phyloP scores from a whole-genome alignment of 495 filamentous ascomycete species.

The Chlorociboria aeruginascens region DNA sequence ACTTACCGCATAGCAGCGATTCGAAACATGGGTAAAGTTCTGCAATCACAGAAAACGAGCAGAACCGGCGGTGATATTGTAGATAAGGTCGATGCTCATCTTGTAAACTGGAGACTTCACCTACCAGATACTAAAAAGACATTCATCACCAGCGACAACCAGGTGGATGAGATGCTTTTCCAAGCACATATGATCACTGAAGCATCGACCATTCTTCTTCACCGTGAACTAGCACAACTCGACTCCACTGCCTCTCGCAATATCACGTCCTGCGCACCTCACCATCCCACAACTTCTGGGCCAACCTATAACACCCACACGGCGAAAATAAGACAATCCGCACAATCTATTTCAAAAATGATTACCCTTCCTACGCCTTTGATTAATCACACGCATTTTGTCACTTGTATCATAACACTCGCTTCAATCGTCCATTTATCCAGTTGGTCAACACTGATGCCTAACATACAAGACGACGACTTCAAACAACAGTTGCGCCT shows the following conservation, averaged over 20 bases:
- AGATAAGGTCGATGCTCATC: constrained; percentile 54
- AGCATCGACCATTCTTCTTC: constrained; percentile 59
- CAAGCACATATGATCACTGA: constrained; percentile 78
- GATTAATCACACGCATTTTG: constrained; percentile 73
- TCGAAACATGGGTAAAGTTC: constrained; percentile 63
- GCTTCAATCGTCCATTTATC: constrained; percentile 49
- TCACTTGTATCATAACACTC: constrained; percentile 73
- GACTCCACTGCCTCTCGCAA: constrained; percentile 40
- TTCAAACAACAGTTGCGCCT: constrained; percentile 69
- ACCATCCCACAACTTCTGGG: constrained; percentile 38
- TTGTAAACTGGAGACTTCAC: constrained; percentile 75
- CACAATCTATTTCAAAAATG: constrained; percentile 64
- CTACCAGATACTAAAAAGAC: constrained; percentile 65
- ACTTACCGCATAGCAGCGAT: constrained; percentile 65
- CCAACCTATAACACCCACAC: constrained; percentile 59
- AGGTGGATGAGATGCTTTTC: constrained; percentile 84
- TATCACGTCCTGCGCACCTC: constrained; percentile 46
- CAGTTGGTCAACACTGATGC: constrained; percentile 45
- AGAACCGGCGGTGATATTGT: constrained; percentile 29
- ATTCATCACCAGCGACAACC: constrained; percentile 51
- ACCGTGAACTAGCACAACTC: constrained; percentile 55
- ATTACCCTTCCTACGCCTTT: constrained; percentile 65
- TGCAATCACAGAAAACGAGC: constrained; percentile 37
- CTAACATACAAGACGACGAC: constrained; percentile 45
- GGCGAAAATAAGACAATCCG: constrained; percentile 66